Base-by-base conservation (phyloP, 108 stramenopile species). In the Pseudonitzschia pungens region DNA sequence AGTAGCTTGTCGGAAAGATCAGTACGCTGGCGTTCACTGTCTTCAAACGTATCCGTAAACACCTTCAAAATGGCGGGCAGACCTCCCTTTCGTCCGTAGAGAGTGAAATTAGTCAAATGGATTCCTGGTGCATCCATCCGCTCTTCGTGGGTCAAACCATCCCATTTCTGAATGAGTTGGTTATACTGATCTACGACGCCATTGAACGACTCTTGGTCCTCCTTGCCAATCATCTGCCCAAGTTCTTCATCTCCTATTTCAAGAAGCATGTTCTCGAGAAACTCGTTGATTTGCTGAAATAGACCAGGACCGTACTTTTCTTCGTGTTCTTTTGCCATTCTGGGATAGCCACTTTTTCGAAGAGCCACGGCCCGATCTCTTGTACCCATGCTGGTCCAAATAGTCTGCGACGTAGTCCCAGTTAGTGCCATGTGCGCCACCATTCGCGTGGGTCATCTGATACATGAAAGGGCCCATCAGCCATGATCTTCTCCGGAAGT, bases 251-350 rank as follows among this genome's bases (percentile, higher is more conserved):
- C 40, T 28, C 59, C 42, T 7, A 58, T 48, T 31, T 67, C 45
- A 2, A 4, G 21, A 15, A 67, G 26, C 15, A 67, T 44, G 43
- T 48, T 71, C 12, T 74, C 44, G 36, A 83, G 52, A 16, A 74
- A 76, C 0, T 62, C 74, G 48, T 83, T 69, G 6, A 84, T 77
- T 70, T 84, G 66, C 26, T 59, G 32, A 43, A 87, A 84, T 10
- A 82, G 50, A 2, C 86, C 83, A 20, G 84, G 81, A 8, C 90
- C 92, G 72, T 91, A 93, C 75, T 88, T 88, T 69, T 85, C 82
- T 79, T 93, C 92, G 65, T 93, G 92, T 69, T 93, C 92, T 16
- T 84, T 78, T 41, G 92, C 89, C 75, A 93, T 83, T 73, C 81
- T 74, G 21, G 83, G 83, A 70, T 88, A 91, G 7, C 92, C 92